phyloP scores from a whole-genome alignment of 2,329 filamentous ascomycete genomes.

The Tolypocladium inflatum region DNA sequence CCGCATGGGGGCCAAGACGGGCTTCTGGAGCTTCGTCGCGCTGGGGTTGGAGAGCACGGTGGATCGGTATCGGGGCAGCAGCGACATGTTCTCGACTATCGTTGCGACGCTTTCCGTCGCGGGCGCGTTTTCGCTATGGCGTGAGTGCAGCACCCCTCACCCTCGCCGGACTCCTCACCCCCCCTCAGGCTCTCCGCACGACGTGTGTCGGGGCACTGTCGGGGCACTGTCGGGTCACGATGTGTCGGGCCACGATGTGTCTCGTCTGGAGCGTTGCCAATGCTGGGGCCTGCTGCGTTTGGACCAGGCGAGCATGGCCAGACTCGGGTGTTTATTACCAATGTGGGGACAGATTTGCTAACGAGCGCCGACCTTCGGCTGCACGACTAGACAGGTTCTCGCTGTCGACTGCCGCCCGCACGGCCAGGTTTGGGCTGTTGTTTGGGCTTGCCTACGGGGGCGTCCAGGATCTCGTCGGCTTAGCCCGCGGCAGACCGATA shows the following conservation, averaged over 20 bases:
- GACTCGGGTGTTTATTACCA: slow-evolving; percentile 14
- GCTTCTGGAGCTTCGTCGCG: slow-evolving; percentile 66
- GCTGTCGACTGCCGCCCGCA: slow-evolving; percentile 63
- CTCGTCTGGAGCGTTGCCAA: background rate
- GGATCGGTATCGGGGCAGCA: slow-evolving; percentile 48
- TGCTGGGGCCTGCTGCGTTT: background rate
- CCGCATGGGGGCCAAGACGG: slow-evolving; percentile 61
- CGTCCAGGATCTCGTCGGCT: slow-evolving; percentile 64
- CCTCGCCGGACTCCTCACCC: background rate
- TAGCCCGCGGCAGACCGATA: slow-evolving; percentile 60
- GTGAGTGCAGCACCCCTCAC: slow-evolving; percentile 38
- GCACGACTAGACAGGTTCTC: slow-evolving; percentile 62
- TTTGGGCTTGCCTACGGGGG: slow-evolving; percentile 75
- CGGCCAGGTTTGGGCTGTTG: slow-evolving; percentile 69
- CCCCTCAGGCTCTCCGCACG: background rate
- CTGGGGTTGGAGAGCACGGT: slow-evolving; percentile 78
- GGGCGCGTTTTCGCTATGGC: slow-evolving; percentile 78
- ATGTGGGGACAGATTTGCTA: slow-evolving; percentile 11
- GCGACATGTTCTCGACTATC: slow-evolving; percentile 73
- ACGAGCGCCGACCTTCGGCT: slow-evolving; percentile 18
- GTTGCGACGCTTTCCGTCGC: slow-evolving; percentile 77
- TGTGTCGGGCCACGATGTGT: background rate
- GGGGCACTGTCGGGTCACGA: background rate
- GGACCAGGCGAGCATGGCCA: slow-evolving; percentile 9
- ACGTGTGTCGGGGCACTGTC: background rate